Base-by-base conservation (phyloP, 1,284 basidiomycete species). In the Schizopora paradoxa region DNA sequence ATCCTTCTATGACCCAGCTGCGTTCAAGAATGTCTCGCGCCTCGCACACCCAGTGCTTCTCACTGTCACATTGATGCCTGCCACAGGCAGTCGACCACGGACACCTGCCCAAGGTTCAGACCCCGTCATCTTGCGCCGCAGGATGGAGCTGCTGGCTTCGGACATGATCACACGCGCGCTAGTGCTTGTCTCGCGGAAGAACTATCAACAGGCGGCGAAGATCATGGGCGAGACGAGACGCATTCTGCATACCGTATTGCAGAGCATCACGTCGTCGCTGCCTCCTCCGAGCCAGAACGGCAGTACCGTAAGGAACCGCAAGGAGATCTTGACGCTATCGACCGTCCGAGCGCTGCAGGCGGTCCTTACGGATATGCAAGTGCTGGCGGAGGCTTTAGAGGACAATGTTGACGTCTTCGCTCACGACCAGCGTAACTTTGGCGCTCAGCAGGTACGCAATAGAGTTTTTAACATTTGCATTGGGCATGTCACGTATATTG, bases 141-240 rank as follows among this genome's bases (percentile, higher is more conserved):
- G 93, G 23, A 94, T 95, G 87, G 93, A 97, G 67, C 76, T 96
- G 4, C 76, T 96, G 22, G 84, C 89, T 10, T 86, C 84, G 22
- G 93, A 97, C 65, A 96, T 96, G 90, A 89, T 96, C 59, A 93
- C 91, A 1, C 83, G 93, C 16, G 86, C 88, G 6, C 74, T 97
- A 21, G 84, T 96, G 18, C 76, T 95, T 23, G 91, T 95, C 37
- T 87, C 87, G 14, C 73, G 91, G 56, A 81, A 88, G 60, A 94
- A 94, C 62, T 88, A 82, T 63, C 71, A 77, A 0, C 89, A 92
- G 54, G 93, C 93, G 1, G 82, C 86, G 58, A 85, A 86, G 56
- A 85, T 96, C 46, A 76, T 96, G 62, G 76, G 76, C 40, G 92
- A 95, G 71, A 96, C 92, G 42, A 86, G 85, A 61, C 74, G 87